phyloP scores from a whole-genome alignment of 148 eudicot species.

The Vaccinium myrtillus region DNA sequence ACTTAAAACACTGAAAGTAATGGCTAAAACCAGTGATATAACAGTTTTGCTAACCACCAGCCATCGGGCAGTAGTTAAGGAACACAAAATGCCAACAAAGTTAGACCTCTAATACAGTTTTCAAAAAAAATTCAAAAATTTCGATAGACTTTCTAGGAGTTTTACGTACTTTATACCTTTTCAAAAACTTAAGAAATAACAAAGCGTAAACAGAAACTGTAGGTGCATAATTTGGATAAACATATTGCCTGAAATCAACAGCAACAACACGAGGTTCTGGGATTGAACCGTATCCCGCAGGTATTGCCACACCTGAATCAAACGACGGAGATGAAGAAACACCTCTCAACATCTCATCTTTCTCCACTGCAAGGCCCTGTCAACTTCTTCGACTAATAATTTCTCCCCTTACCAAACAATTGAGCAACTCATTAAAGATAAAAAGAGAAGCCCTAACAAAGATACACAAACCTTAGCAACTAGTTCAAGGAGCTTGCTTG shows the following conservation, averaged over 20 bases:
- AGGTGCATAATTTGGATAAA: not conserved
- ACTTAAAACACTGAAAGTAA: not conserved
- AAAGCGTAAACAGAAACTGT: not conserved
- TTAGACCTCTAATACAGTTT: not conserved
- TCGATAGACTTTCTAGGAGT: not conserved
- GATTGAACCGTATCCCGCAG: conserved; percentile 59
- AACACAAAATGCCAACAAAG: not conserved
- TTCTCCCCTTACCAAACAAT: not conserved
- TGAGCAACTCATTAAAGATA: not conserved
- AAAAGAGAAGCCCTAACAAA: conserved; percentile 6
- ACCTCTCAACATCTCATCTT: conserved; percentile 69
- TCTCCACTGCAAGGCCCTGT: conserved; percentile 97
- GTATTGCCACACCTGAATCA: conserved; percentile 44
- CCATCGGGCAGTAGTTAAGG: not conserved
- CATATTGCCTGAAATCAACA: conserved; percentile 69
- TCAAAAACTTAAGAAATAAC: not conserved
- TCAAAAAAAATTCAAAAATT: too few relatives aligned
- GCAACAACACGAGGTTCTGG: conserved; percentile 55
- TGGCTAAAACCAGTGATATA: too few relatives aligned
- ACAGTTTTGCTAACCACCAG: not conserved
- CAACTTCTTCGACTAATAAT: conserved; percentile 33
- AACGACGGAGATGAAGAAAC: conserved; percentile 49
- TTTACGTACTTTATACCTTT: not conserved
- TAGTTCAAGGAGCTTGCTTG: conserved; percentile 75
- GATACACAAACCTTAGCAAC: conserved; percentile 66